Evolutionary conservation across 345 rosid species (phyloP), one percentile per base, ranked within the genome.

Genomic region (Lepidium didymum): DNA sequence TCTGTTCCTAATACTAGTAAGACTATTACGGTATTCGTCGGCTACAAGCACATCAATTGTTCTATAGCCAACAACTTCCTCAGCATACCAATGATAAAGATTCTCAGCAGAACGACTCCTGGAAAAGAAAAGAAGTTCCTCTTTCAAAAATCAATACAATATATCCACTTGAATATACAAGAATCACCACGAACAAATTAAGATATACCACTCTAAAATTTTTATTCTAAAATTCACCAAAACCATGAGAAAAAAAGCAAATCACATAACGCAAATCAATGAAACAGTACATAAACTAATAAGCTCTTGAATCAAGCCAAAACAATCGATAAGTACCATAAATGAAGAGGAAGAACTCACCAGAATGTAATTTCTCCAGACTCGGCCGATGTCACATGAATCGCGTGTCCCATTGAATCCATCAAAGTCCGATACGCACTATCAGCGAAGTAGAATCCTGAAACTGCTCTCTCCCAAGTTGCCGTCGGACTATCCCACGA

Each of bases 71-170:
- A 84, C 70, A 47, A 76, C 85, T 74, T 93, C 98, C 42, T 72
- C 59, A 45, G 84, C 85, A 72, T 75, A 82, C 98, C 98, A 93
- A 27, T 92, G 92, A 49, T 78, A 90, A 0, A 93, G 88, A 58
- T 58, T 72, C 81, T 88, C 97, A 74, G 96, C 97, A 36, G 92
- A 62, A 40, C 68, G 85, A 78, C 88, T 93, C 98, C 98, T 93
- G 81, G 52, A 73, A 47, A 38, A 67, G 41, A 55, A 34, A 18
- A 34, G 0, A 33, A 44, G 0, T 45, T 54, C 52, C 16, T 41
- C 51, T 15, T 40, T 37, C 47, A 0, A 13, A 41, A 53, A 29
- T 19, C 11, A 18, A 42, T 3, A 36, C 2, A 6, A 38, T n/a
- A 63, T 11, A 15, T 7, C 49, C 27, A 15, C 10, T 52, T 38